These are phyloP conservation scores for Nepenthes gracilis DNA, from an alignment of 148 eudicot genomes.

Conservation along the genomic window DNA sequence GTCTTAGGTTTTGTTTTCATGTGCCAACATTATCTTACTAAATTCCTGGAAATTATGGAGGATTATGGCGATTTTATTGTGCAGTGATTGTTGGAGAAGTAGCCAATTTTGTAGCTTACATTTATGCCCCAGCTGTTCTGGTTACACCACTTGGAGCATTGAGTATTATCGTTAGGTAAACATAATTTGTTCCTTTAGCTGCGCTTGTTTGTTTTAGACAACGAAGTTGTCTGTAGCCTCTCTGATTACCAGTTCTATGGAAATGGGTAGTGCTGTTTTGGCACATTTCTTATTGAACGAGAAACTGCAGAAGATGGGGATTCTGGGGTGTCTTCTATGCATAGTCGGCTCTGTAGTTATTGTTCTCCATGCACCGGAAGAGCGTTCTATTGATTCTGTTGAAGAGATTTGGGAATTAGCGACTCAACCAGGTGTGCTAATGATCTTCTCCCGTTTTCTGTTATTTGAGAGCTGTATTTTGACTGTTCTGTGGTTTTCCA, in stretches of 20 bases:
- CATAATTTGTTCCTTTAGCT: constrained; percentile 5
- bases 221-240: background rate
- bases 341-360: constrained; percentile 69
- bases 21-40: background rate
- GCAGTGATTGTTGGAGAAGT: constrained; percentile 87
- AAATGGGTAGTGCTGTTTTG: constrained; percentile 55
- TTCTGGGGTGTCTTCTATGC: constrained; percentile 79
- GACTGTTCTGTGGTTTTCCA: constrained; percentile 13
- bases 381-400: constrained; percentile 57
- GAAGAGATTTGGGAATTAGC: constrained; percentile 87
- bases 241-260: constrained; percentile 4
- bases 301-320: constrained; percentile 66
- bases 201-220: constrained; percentile 1
- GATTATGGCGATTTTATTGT: constrained; percentile 1
- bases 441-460: background rate
- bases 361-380: constrained; percentile 89
- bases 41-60: no score
- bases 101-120: constrained; percentile 80
- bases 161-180: constrained; percentile 88
- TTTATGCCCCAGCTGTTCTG: constrained; percentile 93
- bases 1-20: no score
- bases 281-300: constrained; percentile 79
- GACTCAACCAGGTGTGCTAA: constrained; percentile 59
- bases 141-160: constrained; percentile 93
- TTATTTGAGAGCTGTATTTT: background rate